These are phyloP conservation scores for Diaporthe ilicicola DNA, from an alignment of 2,329 filamentous ascomycete genomes.

Conservation along the genomic window DNA sequence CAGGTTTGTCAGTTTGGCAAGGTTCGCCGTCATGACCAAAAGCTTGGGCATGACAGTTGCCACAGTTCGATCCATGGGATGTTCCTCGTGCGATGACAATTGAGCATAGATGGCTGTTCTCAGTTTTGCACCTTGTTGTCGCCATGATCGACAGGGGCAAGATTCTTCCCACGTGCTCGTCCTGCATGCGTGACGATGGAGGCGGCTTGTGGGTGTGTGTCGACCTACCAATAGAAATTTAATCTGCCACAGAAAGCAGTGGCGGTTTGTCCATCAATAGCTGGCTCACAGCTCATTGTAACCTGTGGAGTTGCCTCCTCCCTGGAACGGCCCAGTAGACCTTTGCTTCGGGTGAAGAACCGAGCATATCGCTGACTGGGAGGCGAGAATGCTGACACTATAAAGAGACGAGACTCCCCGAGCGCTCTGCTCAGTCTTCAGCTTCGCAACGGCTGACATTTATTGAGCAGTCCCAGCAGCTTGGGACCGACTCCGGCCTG, in stretches of 20 bases:
- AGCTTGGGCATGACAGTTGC: neutral
- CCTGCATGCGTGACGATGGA: neutral
- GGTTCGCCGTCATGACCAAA: constrained; percentile 8
- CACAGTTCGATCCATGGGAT: neutral
- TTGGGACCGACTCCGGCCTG: neutral
- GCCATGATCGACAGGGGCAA: neutral
- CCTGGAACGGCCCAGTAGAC: neutral
- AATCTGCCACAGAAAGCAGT: neutral
- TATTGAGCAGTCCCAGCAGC: neutral
- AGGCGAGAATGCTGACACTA: constrained; percentile 10
- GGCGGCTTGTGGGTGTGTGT: neutral
- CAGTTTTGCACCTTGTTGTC: neutral
- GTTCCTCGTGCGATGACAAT: neutral
- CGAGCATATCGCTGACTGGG: neutral
- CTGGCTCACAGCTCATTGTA: neutral
- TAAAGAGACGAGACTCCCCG: neutral
- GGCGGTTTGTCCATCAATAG: too few relatives aligned
- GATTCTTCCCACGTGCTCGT: neutral
- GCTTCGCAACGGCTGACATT: neutral
- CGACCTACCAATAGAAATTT: neutral
- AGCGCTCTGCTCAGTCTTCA: neutral
- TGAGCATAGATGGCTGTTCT: too few relatives aligned
- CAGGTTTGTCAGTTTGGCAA: neutral
- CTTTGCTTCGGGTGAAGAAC: neutral
- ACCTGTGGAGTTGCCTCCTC: neutral